Percentiles rank a stretch among this genome's conserved stretches.
phyloP scores from a whole-genome alignment of 331 rosid species.

The Spiraea crenata region DNA sequence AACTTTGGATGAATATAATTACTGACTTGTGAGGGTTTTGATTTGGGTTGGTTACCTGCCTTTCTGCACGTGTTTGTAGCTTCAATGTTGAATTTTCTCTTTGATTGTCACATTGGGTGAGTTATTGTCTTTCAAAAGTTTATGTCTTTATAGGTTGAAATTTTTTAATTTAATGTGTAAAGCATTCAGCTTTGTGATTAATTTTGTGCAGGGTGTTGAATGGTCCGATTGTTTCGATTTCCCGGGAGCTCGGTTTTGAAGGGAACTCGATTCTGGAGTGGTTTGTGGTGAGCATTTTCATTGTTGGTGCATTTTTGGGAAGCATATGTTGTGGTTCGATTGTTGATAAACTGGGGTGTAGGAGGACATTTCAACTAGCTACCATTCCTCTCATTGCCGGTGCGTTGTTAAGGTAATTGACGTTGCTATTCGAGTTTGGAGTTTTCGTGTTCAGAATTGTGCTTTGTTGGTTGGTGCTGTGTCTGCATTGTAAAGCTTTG shows the following conservation, averaged over 20 bases:
- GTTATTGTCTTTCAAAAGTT: neutral
- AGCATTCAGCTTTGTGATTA: neutral
- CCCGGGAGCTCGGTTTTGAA: conserved; percentile 82
- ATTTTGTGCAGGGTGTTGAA: conserved; percentile 64
- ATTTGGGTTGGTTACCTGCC: too few species aligned
- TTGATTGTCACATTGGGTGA: too few species aligned
- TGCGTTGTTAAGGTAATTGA: conserved; percentile 60
- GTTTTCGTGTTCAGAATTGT: neutral
- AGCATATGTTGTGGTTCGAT: too few species aligned
- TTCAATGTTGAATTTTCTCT: too few species aligned
- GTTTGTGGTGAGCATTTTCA: conserved; percentile 84
- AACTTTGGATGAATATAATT: neutral
- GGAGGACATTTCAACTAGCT: conserved; percentile 72
- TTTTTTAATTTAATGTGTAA: neutral
- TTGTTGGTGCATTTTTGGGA: too few species aligned
- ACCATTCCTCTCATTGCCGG: conserved; percentile 80
- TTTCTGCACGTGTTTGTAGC: too few species aligned
- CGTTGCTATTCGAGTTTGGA: neutral
- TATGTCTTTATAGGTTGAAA: neutral
- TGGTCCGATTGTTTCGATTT: conserved; percentile 84
- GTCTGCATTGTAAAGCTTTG: conserved; percentile 11
- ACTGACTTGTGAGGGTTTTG: neutral
- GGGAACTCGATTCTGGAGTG: conserved; percentile 85
- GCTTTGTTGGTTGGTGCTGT: conserved; percentile 13
- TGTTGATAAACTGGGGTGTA: conserved; percentile 83